Evolutionary conservation across 129 eudicot genomes (phyloP), one percentile per base, ranked within the genome.

Genomic region (Oenanthe sinensis): DNA sequence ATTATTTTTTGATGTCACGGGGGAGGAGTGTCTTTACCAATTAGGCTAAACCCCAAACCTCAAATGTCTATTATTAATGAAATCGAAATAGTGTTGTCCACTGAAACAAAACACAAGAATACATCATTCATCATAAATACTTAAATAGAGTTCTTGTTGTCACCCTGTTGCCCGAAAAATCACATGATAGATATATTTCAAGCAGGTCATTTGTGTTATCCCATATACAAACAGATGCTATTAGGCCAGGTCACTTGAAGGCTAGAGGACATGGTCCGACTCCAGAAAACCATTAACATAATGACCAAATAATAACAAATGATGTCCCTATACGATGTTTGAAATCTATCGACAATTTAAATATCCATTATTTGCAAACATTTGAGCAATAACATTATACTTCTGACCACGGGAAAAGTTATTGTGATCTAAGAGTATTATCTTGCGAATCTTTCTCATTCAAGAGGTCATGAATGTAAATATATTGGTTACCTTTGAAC

Each of bases 401-500:
- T 22, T 5, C 7, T 37, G 3, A 30, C 72, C 3, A 30, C 13
- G 72, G 8, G 9, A 28, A 63, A 65, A 65, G 40, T 10, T 33
- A 40, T 65, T 13, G 22, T 15, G 5, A 33, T 69, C n/a, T 37
- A 69, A 33, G 37, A 37, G 8, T 36, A 5, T 17, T 17, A 16
- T 16, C 26, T 69, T 69, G 45, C 1, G 5, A 71, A n/a, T 44
- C 0, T 71, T 48, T 49, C 13, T 44, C 50, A 14, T 24, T 55
- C 30, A 46, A 62, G 76, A 44, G 22, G 60, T 20, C 74, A 42
- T 6, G 8, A 42, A 40, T 79, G 28, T 80, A 17, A 15, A 24
- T 19, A 30, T 45, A 43, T 47, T 19, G 43, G 22, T 69, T 84
- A 93, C 98, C 99, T 92, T 95, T 95, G 81, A 95, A 95, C 84